phyloP scores from a whole-genome alignment of 805 yeast species.

The Cyberlindnera misumaiensis region DNA sequence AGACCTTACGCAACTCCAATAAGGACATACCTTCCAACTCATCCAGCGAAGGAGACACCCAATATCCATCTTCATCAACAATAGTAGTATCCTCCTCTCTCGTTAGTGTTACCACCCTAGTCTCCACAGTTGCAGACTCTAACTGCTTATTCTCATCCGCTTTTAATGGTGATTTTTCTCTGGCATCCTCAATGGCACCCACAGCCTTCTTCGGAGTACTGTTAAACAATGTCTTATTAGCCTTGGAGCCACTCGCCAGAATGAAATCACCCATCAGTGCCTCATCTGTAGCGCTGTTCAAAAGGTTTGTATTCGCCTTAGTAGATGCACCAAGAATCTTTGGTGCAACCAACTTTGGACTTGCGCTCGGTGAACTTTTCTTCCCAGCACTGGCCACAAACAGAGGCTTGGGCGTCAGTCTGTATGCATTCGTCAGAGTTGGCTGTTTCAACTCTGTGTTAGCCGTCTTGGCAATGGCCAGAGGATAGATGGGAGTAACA shows the following conservation, averaged over 20 bases:
- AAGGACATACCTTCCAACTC: slow-evolving; percentile 54
- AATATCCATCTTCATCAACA: slow-evolving; percentile 65
- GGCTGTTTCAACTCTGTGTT: slow-evolving; percentile 49
- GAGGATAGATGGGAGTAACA: slow-evolving; percentile 32
- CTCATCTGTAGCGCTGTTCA: slow-evolving; percentile 49
- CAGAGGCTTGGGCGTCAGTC: slow-evolving; percentile 58
- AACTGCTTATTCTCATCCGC: background rate
- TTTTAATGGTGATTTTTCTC: background rate
- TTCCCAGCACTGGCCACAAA: slow-evolving; percentile 26
- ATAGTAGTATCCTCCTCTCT: slow-evolving; percentile 8
- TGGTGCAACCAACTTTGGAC: slow-evolving; percentile 1
- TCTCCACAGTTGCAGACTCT: background rate
- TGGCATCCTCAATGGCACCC: slow-evolving; percentile 1
- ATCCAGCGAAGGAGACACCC: slow-evolving; percentile 73
- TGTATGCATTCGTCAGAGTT: slow-evolving; percentile 53
- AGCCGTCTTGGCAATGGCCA: slow-evolving; percentile 46
- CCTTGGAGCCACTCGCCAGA: slow-evolving; percentile 4
- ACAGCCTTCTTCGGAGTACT: slow-evolving; percentile 4
- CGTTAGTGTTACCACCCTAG: background rate
- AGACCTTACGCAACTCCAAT: slow-evolving; percentile 56
- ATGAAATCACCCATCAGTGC: slow-evolving; percentile 45
- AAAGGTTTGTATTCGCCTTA: slow-evolving; percentile 21
- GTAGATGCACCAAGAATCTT: background rate
- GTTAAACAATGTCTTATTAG: slow-evolving; percentile 6
- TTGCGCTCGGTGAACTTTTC: background rate